phyloP scores from a whole-genome alignment of 768 basidiomycete species.

The Tylopilus sp. region DNA sequence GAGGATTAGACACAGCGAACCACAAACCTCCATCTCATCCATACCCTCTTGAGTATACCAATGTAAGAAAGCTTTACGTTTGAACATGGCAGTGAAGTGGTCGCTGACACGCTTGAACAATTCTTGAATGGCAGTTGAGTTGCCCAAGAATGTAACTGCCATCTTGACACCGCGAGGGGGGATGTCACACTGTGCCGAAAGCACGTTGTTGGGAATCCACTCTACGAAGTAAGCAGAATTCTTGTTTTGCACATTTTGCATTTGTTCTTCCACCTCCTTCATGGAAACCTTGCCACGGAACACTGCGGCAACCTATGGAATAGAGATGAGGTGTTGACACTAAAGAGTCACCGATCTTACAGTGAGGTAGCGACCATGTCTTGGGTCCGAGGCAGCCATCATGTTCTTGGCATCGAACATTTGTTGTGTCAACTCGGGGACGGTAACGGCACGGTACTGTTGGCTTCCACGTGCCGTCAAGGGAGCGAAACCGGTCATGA shows the following conservation, averaged over 20 bases:
- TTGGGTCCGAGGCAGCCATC: constrained; percentile 98
- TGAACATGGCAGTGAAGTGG: constrained; percentile 99
- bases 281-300: constrained; percentile 99
- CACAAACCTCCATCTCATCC: constrained; percentile 89
- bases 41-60: constrained; percentile 99
- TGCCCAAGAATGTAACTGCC: constrained; percentile 97
- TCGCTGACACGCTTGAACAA: constrained; percentile 98
- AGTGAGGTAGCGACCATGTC: constrained; percentile 96
- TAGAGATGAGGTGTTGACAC: not conserved
- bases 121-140: constrained; percentile 96
- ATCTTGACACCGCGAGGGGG: constrained; percentile 94
- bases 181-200: constrained; percentile 97
- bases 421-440: constrained; percentile 96
- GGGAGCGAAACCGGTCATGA: constrained; percentile 96
- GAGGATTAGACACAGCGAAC: not conserved
- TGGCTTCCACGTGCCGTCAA: constrained; percentile 92
- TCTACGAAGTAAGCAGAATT: constrained; percentile 98
- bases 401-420: constrained; percentile 99
- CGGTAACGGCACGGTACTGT: constrained; percentile 94
- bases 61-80: constrained; percentile 96
- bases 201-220: constrained; percentile 99
- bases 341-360: constrained; percentile 37
- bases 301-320: constrained; percentile 74
- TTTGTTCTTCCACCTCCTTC: constrained; percentile 99
- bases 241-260: constrained; percentile 97